Conservation (phyloP, 192 early-diverging fungal species). For the Coemansia sp. region DNA sequence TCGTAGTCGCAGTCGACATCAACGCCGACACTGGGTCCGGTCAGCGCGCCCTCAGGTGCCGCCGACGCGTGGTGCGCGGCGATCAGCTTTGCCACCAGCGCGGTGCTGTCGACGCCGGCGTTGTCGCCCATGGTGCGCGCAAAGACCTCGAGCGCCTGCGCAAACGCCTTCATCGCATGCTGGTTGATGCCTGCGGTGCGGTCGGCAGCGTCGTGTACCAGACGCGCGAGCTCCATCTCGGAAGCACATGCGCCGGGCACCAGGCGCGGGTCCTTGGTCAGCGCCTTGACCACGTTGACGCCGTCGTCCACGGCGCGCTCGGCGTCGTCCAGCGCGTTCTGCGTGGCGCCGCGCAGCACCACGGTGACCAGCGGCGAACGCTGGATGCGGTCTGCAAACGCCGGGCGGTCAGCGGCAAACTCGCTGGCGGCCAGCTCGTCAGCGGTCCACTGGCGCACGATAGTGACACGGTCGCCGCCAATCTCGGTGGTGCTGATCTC, state of each 20-base stretch:
- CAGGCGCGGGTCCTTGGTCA: constrained; percentile 79
- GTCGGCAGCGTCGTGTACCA: constrained; percentile 75
- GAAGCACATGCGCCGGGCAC: constrained; percentile 91
- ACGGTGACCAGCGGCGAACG: constrained; percentile 87
- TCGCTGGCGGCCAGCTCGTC: constrained; percentile 17
- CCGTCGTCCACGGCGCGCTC: constrained; percentile 98
- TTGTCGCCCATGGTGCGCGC: constrained; percentile 94
- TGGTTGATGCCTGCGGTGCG: constrained; percentile 94
- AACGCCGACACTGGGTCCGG: constrained; percentile 62
- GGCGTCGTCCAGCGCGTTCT: constrained; percentile 93
- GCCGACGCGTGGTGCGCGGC: constrained; percentile 80
- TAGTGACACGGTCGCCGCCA: constrained; percentile 94
- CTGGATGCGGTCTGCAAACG: constrained; percentile 65
- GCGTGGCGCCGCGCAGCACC: constrained; percentile 93
- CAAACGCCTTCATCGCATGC: constrained; percentile 95
- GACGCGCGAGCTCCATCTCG: constrained; percentile 89
- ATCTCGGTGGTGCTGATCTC: constrained; percentile 96
- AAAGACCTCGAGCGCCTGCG: constrained; percentile 91
- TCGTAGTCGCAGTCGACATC: constrained; percentile 71
- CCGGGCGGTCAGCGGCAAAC: constrained; percentile 29
- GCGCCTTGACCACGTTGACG: constrained; percentile 93
- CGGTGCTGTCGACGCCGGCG: constrained; percentile 91
- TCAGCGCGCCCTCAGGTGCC: constrained; percentile 7
- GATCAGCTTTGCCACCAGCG: constrained; percentile 87
- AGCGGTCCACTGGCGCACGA: constrained; percentile 80